These are phyloP conservation scores for Pestalotiopsis fici DNA, from an alignment of 2,329 filamentous ascomycete species.

Conservation along the genomic window DNA sequence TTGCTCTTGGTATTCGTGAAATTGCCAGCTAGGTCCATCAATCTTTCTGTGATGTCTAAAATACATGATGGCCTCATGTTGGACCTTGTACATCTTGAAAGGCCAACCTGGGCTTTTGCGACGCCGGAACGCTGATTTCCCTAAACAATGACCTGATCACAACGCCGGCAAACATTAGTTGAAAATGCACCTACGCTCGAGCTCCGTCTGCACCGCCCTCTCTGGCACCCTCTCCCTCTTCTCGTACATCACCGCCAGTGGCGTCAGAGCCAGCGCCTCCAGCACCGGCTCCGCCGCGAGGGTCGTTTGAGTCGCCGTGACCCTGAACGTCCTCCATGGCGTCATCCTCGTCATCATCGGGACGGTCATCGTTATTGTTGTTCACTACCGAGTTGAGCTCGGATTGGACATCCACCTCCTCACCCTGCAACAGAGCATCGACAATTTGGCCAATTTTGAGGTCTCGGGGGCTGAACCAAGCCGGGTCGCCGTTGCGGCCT, in stretches of 20 bases:
- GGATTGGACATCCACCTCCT: slow-evolving; percentile 76
- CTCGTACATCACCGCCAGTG: slow-evolving; percentile 86
- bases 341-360: slow-evolving; percentile 63
- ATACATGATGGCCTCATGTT: slow-evolving; percentile 2
- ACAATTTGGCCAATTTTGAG: slow-evolving; percentile 87
- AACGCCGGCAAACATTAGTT: slow-evolving; percentile 28
- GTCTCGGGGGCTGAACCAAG: slow-evolving; percentile 83
- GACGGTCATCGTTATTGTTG: slow-evolving; percentile 44
- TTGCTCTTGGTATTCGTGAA: slow-evolving; percentile 6
- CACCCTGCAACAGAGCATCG: slow-evolving; percentile 80
- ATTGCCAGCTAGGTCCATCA: slow-evolving; percentile 1
- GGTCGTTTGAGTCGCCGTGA: slow-evolving; percentile 58
- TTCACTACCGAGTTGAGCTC: slow-evolving; percentile 69
- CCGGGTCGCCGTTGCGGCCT: slow-evolving; percentile 64
- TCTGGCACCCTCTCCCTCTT: slow-evolving; percentile 85
- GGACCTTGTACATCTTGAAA: slow-evolving; percentile 8
- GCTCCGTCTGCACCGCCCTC: slow-evolving; percentile 95
- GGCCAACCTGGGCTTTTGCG: slow-evolving; percentile 10
- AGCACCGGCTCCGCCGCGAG: slow-evolving; percentile 61
- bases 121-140: slow-evolving; percentile 12
- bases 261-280: slow-evolving; percentile 85
- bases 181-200: slow-evolving; percentile 90
- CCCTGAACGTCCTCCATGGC: slow-evolving; percentile 79
- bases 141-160: slow-evolving; percentile 13
- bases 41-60: slow-evolving; percentile 4